Conservation (phyloP, 139 green algal species). For the Chlorella sp. region DNA sequence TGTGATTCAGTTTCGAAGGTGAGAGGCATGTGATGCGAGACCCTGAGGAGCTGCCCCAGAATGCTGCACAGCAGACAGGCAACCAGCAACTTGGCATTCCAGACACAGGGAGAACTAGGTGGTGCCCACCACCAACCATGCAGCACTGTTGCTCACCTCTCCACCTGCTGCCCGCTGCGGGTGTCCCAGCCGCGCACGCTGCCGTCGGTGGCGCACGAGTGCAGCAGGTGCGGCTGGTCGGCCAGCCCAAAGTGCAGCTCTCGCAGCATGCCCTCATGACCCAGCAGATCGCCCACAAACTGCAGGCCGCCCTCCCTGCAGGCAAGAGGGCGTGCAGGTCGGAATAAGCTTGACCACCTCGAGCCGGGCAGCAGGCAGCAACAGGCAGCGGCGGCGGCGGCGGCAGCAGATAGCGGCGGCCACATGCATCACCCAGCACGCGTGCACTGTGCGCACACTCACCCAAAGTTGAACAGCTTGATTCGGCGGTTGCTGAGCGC, state of each 20-base stretch:
- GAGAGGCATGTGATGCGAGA: neutral
- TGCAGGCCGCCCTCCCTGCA: conserved; percentile 37
- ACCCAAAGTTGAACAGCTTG: conserved; percentile 61
- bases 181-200: conserved; percentile 73
- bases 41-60: neutral
- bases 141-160: neutral
- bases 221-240: conserved; percentile 51
- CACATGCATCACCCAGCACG: neutral
- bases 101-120: no score
- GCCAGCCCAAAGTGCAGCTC: conserved; percentile 54
- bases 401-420: neutral
- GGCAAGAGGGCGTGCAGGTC: neutral
- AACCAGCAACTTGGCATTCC: no score
- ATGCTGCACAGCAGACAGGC: neutral
- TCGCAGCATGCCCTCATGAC: conserved; percentile 52
- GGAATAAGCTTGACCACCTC: neutral
- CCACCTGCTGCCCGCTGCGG: conserved; percentile 44
- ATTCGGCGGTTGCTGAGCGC: conserved; percentile 65
- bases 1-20: neutral
- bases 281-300: conserved; percentile 62
- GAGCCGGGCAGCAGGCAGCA: neutral
- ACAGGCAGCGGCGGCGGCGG: neutral
- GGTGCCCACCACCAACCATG: neutral
- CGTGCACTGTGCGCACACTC: neutral
- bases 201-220: conserved; percentile 70